Evolutionary conservation across 345 rosid species (phyloP), one percentile per base, ranked within the genome.

Genomic region (Salix suchowensis): DNA sequence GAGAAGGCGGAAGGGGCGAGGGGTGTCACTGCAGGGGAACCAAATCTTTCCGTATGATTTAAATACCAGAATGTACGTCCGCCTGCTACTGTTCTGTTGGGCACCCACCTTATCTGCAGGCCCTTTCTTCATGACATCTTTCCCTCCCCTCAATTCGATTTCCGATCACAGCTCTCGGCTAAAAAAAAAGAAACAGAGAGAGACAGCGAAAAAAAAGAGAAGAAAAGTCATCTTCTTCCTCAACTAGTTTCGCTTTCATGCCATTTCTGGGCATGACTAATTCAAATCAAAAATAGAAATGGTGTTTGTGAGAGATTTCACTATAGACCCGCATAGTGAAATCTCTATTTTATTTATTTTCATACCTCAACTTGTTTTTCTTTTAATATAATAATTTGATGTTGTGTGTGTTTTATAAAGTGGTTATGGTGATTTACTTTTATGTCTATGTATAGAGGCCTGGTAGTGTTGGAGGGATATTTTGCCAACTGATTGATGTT

Each of bases 31-130:
- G 61, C 0, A 8, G 61, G 24, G 61, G 61, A 54, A 8, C 61
- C 61, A 54, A 54, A 54, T 21, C 24, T 21, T 2, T 19, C 74
- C 74, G 80, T 62, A 37, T 23, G 83, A 76, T 73, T 64, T 36
- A 15, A 67, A 26, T 30, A 64, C 70, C 23, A 60, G 37, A 16
- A 55, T 26, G 68, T 10, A 60, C 48, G 5, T 1, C 14, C 48
- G 2, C 0, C 14, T 5, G 24, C 18, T 7, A 13, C 58, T 12
- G 50, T 9, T 68, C 72, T 16, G 6, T 0, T 7, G n/a, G 7
- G 21, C 60, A 9, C 40, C 3, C 40, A 18, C 13, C 69, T 8
- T 16, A 3, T 18, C n/a, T 18, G 61, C 10, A 54, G 23, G 13
- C 13, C 44, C 44, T 40, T 48, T 13, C 15, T 18, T 16, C 55